A percentile compares a stretch with the other conserved stretches of the same genome.
These are phyloP conservation scores for Linanthus parryae DNA, from an alignment of 148 eudicot genomes.

Conservation along the genomic window DNA sequence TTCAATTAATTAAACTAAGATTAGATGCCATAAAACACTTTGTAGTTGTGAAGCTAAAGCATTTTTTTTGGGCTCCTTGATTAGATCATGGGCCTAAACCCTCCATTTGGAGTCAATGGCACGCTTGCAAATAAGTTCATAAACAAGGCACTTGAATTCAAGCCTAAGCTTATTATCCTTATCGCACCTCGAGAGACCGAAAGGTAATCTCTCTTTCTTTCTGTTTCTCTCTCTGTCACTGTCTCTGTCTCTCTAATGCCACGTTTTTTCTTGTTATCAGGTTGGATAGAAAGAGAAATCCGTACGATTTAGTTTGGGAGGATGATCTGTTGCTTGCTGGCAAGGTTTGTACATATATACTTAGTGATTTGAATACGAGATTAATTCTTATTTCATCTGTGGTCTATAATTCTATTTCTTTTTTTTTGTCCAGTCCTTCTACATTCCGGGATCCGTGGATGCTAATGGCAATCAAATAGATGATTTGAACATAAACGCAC, in stretches of 20 bases:
- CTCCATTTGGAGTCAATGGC: constrained; percentile 83
- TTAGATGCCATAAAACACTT: no score
- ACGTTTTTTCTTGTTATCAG: constrained; percentile 25
- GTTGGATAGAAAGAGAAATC: constrained; percentile 51
- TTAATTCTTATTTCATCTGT: no score
- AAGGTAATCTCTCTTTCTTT: constrained; percentile 30
- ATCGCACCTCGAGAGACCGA: constrained; percentile 75
- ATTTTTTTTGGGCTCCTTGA: constrained; percentile 10
- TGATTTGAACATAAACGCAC: constrained; percentile 64
- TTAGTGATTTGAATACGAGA: no score
- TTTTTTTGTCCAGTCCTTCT: constrained; percentile 56
- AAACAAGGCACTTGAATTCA: constrained; percentile 69
- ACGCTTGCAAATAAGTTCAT: constrained; percentile 80
- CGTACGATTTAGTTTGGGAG: constrained; percentile 86
- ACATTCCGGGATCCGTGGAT: constrained; percentile 92
- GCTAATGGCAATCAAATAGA: constrained; percentile 69
- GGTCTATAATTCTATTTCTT: no score
- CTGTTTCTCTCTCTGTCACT: constrained; percentile 3
- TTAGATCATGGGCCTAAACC: constrained; percentile 93
- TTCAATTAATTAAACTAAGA: no score
- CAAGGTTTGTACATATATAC: no score
- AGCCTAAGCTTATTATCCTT: constrained; percentile 82
- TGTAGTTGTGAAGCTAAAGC: neutral
- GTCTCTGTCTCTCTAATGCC: constrained; percentile 2
- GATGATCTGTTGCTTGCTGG: constrained; percentile 61